Conservation (phyloP, 768 basidiomycete genomes). For the Postia placenta region DNA sequence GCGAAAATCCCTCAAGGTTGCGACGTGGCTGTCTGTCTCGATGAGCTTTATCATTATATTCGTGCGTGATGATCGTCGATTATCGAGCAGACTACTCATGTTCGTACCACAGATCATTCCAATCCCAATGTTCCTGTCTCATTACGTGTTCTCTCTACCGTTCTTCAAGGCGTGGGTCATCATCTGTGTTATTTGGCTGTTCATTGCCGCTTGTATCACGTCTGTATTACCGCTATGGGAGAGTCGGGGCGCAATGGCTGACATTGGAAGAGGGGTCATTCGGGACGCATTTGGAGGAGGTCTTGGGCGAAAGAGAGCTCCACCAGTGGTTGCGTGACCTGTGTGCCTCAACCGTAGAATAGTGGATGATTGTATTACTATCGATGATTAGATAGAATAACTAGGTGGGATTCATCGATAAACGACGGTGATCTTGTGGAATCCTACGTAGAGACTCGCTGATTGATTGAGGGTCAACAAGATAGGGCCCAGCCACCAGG, state of each 20-base stretch:
- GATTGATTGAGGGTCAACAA: no score
- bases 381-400: no score
- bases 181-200: constrained; percentile 6
- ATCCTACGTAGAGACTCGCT: no score
- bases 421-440: no score
- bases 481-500: no score
- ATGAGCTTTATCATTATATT: constrained; percentile 5
- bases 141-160: constrained; percentile 4
- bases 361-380: neutral
- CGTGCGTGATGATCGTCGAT: constrained; percentile 1
- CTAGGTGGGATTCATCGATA: no score
- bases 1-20: constrained; percentile 1
- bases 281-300: constrained; percentile 3
- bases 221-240: constrained; percentile 1
- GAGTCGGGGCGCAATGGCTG: constrained; percentile 2
- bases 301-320: neutral
- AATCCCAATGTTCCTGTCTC: constrained; percentile 6
- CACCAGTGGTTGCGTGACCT: neutral
- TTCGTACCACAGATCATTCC: constrained; percentile 6
- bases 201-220: constrained; percentile 4
- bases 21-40: constrained; percentile 2
- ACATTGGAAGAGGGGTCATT: neutral
- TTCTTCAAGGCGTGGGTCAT: constrained; percentile 8
- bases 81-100: no score
- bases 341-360: neutral